Percentiles rank a stretch among this genome's conserved stretches.
Evolutionary conservation across 2,329 filamentous ascomycete genomes (phyloP).

Genomic region (Diplodia mutila): DNA sequence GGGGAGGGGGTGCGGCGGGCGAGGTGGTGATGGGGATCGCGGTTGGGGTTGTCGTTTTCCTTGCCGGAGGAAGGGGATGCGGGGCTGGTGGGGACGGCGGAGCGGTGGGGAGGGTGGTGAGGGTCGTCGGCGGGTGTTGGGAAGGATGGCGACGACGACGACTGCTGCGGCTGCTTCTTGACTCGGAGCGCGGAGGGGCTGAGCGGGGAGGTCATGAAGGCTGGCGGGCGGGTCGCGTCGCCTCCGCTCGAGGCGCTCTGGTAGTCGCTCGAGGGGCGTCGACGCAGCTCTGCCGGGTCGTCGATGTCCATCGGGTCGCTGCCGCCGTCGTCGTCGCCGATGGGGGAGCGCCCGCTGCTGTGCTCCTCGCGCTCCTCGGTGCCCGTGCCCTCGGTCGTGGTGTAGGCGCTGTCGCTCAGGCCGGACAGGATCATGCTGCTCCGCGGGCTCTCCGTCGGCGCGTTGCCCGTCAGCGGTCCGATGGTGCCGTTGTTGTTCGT

Average conservation of each 20-base stretch:
- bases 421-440: slow-evolving; percentile 17
- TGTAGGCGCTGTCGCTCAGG: slow-evolving; percentile 22
- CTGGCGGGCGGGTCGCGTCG: background rate
- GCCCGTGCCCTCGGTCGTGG: slow-evolving; percentile 13
- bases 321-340: background rate
- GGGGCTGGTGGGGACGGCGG: background rate
- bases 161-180: background rate
- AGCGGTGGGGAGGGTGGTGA: background rate
- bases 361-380: slow-evolving; percentile 6
- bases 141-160: background rate
- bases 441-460: slow-evolving; percentile 16
- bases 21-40: background rate
- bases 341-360: slow-evolving; percentile 1
- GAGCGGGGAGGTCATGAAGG: slow-evolving; percentile 12
- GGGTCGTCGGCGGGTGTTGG: background rate
- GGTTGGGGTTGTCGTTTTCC: slow-evolving; percentile 1
- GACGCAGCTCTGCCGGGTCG: background rate
- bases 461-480: background rate
- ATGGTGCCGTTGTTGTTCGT: background rate
- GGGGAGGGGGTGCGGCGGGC: slow-evolving; percentile 15
- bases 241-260: background rate
- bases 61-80: background rate
- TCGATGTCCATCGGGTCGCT: slow-evolving; percentile 13
- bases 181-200: slow-evolving; percentile 7
- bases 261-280: background rate